Conservation (phyloP, 441 rosid genomes). For the Aleurites moluccanus region DNA sequence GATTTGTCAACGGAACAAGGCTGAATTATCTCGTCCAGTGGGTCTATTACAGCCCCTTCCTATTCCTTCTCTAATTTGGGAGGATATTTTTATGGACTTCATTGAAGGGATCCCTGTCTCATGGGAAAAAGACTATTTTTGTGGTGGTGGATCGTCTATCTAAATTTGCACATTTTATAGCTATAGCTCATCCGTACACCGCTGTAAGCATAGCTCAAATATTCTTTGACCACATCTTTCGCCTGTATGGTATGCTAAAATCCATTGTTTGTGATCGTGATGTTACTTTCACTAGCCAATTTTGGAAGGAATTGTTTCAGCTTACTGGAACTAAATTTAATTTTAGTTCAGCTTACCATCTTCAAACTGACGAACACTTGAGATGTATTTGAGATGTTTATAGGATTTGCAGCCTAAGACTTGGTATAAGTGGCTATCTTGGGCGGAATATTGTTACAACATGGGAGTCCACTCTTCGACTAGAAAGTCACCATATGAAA, state of each 20-base stretch:
- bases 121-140: neutral
- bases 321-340: neutral
- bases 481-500: too few species aligned
- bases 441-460: too few species aligned
- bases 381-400: too few species aligned
- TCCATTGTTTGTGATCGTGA: neutral
- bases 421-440: too few species aligned
- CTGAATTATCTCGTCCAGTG: neutral
- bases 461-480: too few species aligned
- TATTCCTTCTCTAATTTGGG: neutral
- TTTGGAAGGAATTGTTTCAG: neutral
- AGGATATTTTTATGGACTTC: neutral
- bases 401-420: too few species aligned
- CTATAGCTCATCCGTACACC: neutral
- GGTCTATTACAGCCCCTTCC: slow-evolving; percentile 5
- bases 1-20: neutral
- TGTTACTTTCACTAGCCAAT: neutral
- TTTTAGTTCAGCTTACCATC: slow-evolving; percentile 1
- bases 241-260: neutral
- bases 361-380: too few species aligned
- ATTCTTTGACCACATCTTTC: neutral
- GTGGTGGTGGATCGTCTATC: slow-evolving; percentile 1
- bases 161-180: neutral
- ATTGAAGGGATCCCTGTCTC: neutral
- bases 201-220: neutral